Evolutionary conservation across 202 grass and related monocot genomes (phyloP).

Genomic region (Zoysia matrella): DNA sequence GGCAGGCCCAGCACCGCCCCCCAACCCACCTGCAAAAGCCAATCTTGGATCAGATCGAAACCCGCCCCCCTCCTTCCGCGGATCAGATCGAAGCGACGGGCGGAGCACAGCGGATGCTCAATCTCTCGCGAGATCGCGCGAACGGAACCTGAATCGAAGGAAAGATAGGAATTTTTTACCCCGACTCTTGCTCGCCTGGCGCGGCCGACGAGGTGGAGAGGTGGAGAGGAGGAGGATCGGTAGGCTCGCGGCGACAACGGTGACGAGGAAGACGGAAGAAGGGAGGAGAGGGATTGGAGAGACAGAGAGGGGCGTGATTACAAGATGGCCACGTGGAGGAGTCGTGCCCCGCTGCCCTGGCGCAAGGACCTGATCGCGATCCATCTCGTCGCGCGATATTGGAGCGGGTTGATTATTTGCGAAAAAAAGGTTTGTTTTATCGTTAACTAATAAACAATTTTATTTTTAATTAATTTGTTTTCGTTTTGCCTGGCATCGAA

Average conservation of each 20-base stretch:
- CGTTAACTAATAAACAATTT: too few relatives aligned
- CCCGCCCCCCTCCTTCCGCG: too few relatives aligned
- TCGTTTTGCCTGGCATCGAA: not conserved
- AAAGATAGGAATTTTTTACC: not conserved
- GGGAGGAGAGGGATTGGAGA: constrained; percentile 43
- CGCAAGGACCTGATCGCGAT: not conserved
- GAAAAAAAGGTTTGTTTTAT: not conserved
- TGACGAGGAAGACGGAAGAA: not conserved
- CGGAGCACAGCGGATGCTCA: not conserved
- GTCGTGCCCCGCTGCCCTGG: constrained; percentile 22
- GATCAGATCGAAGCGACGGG: constrained; percentile 36
- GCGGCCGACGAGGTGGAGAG: not conserved
- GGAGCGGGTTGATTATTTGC: not conserved
- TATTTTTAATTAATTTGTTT: not conserved
- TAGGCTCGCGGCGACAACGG: constrained; percentile 21
- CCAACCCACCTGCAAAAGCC: constrained; percentile 42
- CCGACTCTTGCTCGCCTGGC: not conserved
- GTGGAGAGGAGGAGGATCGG: constrained; percentile 4
- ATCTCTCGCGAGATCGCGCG: not conserved
- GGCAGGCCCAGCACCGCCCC: constrained; percentile 22
- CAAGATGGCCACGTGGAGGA: constrained; percentile 48
- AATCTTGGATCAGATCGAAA: constrained; percentile 38
- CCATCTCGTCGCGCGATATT: not conserved
- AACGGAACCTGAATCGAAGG: not conserved
- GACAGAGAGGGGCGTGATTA: constrained; percentile 15